Evolutionary conservation across 768 basidiomycete species (phyloP), one percentile per base, ranked within the genome.

Genomic region (Bullera alba): DNA sequence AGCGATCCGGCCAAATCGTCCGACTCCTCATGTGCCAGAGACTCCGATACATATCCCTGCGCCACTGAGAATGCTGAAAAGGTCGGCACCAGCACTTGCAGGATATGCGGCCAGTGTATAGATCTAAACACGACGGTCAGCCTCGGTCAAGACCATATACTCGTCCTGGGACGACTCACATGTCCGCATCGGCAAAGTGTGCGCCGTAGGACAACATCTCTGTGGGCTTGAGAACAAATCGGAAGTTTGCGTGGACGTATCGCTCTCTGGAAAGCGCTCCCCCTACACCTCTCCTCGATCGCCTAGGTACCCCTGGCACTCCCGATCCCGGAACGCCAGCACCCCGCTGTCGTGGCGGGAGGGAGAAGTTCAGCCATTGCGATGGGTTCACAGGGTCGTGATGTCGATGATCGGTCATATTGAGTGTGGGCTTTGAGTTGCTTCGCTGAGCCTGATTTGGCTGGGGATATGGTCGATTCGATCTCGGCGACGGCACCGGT

Each of bases 121-220:
- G 85, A 91, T 65, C 91, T 95, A 53, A 4, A 14, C 54, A 5
- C 17, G 38, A 42, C 27, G n/a, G 19, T 27, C 28, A 45, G 37
- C 47, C 48, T 49, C 38, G 36, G 35, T 14, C 26, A 27, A 43
- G 15, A 49, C 10, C 10, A 19, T 19, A 39, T 12, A 39, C 19
- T 10, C 12, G 14, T 12, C n/a, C 29, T 19, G 27, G 26, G 30
- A 15, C n/a, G 3, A 77, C 87, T 65, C 72, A 86, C 86, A 97
- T 92, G 73, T 99, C 95, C 28, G 95, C 90, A 72, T 96, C 92
- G 35, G 89, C 90, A 68, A 96, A 92, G 72, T 95, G 91, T 5
- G 70, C 92, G 16, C 91, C 88, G 69, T 95, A 92, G 58, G 82
- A 79, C n/a, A 87, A 86, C 34, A 78, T 82, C 57, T 63, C 61